phyloP scores from a whole-genome alignment of 2,329 filamentous ascomycete genomes.

The Colletotrichum gloeosporioides region DNA sequence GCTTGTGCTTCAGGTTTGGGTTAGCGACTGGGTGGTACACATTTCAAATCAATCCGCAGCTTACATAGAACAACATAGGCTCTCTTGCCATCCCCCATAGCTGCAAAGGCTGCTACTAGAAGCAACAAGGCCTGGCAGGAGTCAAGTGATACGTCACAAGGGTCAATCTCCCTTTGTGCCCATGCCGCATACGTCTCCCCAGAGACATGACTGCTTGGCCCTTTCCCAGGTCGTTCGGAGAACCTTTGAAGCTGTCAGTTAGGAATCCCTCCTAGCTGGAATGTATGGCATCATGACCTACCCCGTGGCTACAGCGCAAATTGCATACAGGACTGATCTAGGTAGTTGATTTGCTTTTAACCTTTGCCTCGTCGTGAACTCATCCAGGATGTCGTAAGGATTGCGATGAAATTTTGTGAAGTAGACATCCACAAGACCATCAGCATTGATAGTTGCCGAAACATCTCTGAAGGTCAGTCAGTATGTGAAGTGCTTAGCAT shows the following conservation, averaged over 20 bases:
- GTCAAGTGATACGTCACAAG: not conserved
- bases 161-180: slow-evolving; percentile 4
- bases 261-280: too few relatives aligned
- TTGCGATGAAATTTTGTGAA: slow-evolving; percentile 10
- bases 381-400: slow-evolving; percentile 5
- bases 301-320: slow-evolving; percentile 12
- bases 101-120: not conserved
- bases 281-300: not conserved
- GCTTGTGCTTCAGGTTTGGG: not conserved
- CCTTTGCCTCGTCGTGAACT: not conserved
- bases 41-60: not conserved
- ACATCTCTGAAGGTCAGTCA: not conserved
- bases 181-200: slow-evolving; percentile 4
- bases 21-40: not conserved
- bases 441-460: not conserved
- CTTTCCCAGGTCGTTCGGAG: not conserved
- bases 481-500: not conserved
- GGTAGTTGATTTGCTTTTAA: slow-evolving; percentile 3
- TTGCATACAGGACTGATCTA: not conserved
- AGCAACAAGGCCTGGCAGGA: slow-evolving; percentile 5
- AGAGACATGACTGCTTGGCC: slow-evolving; percentile 8
- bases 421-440: slow-evolving; percentile 6
- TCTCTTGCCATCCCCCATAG: not conserved
- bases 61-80: not conserved
- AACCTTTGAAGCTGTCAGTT: not conserved